Evolutionary conservation across 371 early-diverging fungal species (phyloP), one percentile per base, ranked within the genome.

Genomic region (Zopfochytrium polystomum): DNA sequence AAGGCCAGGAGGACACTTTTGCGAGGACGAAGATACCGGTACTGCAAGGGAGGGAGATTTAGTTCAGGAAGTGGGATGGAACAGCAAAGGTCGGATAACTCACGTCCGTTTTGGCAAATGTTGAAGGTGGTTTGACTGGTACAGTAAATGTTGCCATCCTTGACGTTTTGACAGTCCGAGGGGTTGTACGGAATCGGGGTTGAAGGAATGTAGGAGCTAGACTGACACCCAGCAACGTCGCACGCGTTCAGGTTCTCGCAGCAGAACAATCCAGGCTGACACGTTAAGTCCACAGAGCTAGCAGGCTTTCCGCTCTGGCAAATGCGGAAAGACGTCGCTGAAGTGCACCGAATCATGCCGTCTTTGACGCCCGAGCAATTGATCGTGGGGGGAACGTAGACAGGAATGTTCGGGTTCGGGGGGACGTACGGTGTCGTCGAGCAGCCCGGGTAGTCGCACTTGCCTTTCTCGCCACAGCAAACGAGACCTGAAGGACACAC

Each of bases 381-480:
- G 11, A 18, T 18, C 38, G 38, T 7, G 38, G 18, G 38, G 7
- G 38, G 38, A 18, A 11, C 18, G 25, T 11, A 22, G 42, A 45
- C 11, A 45, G 25, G 29, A 27, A 18, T 7, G 7, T 7, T 38
- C 11, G 18, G 11, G 11, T 7, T 38, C 38, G 38, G 38, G 18
- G 38, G 26, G 35, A 23, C 5, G 27, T 46, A 23, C 4, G 43
- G 25, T 30, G 58, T 26, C 13, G 46, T 48, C n/a, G n/a, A n/a
- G 6, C 18, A 11, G 49, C 58, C 46, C 27, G 43, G 26, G 34
- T 43, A 43, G 49, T 48, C 49, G 43, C 58, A 58, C 9, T 35
- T 47, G 3, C 58, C 49, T 22, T 22, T 46, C n/a, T 46, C 6
- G 2, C 48, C 34, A 48, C 58, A 58, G 48, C 58, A 58, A 29